Percentiles rank a stretch among this genome's conserved stretches.
phyloP scores from a whole-genome alignment of 345 rosid genomes.

The Eucalyptus decipiens region DNA sequence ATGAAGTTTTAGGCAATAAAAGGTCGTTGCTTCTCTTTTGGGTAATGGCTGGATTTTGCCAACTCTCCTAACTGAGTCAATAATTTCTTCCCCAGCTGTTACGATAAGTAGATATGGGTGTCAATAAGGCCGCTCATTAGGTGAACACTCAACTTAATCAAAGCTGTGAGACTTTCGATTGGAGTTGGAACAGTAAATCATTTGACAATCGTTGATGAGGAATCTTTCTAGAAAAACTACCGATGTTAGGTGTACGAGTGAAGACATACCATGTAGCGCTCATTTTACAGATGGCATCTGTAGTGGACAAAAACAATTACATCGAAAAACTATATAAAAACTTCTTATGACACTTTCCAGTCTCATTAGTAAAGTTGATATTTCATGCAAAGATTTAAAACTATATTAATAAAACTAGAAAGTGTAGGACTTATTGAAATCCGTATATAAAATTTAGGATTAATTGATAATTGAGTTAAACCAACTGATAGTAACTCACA shows the following conservation, averaged over 20 bases:
- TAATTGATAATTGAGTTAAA: neutral
- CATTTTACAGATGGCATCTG: neutral
- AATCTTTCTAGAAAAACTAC: neutral
- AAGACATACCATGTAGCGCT: neutral
- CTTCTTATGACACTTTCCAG: neutral
- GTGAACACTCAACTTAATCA: neutral
- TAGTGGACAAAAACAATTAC: neutral
- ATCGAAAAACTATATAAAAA: neutral
- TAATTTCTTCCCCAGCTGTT: neutral
- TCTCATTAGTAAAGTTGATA: neutral
- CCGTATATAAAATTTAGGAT: fast-evolving
- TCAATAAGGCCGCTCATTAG: neutral
- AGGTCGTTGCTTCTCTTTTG: neutral
- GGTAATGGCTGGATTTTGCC: neutral
- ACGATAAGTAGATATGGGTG: neutral
- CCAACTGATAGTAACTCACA: neutral
- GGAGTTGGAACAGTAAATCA: neutral
- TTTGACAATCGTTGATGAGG: neutral
- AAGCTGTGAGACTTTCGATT: neutral
- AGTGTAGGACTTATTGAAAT: neutral
- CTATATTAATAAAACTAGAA: neutral
- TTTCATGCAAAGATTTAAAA: neutral
- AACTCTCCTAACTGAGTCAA: neutral
- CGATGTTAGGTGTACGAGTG: neutral
- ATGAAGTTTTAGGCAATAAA: neutral